These are phyloP conservation scores for Eucommia ulmoides DNA, from an alignment of 257 asterid genomes.

Conservation along the genomic window DNA sequence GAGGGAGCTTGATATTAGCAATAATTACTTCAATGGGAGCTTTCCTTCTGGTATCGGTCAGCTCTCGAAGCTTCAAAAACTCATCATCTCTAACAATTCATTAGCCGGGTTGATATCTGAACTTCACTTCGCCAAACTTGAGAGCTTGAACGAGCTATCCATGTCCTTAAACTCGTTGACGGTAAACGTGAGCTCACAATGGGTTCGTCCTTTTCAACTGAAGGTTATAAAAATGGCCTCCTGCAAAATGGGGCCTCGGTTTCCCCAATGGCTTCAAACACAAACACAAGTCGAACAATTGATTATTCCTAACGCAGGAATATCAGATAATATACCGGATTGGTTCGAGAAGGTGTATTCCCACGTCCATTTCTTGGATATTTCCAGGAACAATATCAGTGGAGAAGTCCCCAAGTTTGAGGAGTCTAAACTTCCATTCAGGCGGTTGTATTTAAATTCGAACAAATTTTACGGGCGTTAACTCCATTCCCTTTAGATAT, in stretches of 20 bases:
- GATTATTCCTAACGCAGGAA: slow-evolving; percentile 10
- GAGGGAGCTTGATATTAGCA: slow-evolving; percentile 13
- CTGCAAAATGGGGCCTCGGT: slow-evolving; percentile 8
- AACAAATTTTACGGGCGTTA: slow-evolving; percentile 12
- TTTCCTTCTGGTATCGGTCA: slow-evolving; percentile 11
- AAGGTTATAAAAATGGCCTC: slow-evolving; percentile 7
- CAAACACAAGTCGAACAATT: slow-evolving; percentile 1
- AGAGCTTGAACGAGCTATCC: neutral
- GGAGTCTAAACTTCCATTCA: too few relatives aligned
- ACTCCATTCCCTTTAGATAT: slow-evolving; percentile 5
- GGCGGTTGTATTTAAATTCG: slow-evolving; percentile 7
- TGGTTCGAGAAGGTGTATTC: slow-evolving; percentile 12
- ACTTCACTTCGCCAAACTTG: slow-evolving; percentile 9
- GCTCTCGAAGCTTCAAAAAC: slow-evolving; percentile 3
- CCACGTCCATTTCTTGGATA: slow-evolving; percentile 7
- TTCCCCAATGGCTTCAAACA: slow-evolving; percentile 16
- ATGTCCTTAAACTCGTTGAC: slow-evolving; percentile 5
- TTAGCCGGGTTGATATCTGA: slow-evolving; percentile 10
- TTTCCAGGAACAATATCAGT: slow-evolving; percentile 10
- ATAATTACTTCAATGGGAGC: slow-evolving; percentile 7
- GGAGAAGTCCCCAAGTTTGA: slow-evolving; percentile 11
- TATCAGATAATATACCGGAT: slow-evolving; percentile 9
- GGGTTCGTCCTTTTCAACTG: slow-evolving; percentile 19
- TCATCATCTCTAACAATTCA: slow-evolving; percentile 8
- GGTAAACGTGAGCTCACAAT: slow-evolving; percentile 9